phyloP scores from a whole-genome alignment of 2,329 filamentous ascomycete genomes.

The Coleophoma eucalyptorum region DNA sequence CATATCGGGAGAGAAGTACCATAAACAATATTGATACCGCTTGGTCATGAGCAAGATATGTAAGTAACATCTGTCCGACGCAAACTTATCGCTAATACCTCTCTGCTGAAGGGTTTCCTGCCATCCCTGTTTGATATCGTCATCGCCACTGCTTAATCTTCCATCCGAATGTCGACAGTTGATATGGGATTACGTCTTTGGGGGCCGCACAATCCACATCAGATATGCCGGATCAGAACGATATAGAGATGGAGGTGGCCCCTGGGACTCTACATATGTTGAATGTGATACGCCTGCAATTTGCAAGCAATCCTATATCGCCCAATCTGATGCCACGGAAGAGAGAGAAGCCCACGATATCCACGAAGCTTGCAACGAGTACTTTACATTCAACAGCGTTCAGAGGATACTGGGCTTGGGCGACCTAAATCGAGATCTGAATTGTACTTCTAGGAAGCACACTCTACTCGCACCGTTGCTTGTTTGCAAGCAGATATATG shows the following conservation, averaged over 20 bases:
- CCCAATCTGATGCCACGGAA: background rate
- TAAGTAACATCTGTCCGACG: too few relatives aligned
- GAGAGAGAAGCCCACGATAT: background rate
- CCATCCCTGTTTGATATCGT: too few relatives aligned
- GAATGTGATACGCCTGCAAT: background rate
- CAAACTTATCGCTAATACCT: too few relatives aligned
- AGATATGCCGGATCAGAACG: background rate
- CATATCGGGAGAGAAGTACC: too few relatives aligned
- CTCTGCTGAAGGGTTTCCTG: too few relatives aligned
- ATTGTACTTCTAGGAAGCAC: too few relatives aligned
- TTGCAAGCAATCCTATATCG: background rate
- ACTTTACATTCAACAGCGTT: background rate
- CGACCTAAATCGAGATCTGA: background rate
- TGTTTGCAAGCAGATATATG: background rate
- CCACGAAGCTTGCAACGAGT: background rate
- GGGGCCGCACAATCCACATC: background rate
- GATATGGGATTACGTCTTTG: background rate
- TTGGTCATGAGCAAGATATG: too few relatives aligned
- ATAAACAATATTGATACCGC: too few relatives aligned
- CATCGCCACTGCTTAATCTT: background rate
- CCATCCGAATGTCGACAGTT: background rate
- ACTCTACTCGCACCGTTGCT: background rate
- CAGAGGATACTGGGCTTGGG: background rate
- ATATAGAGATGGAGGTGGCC: background rate
- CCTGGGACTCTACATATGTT: background rate